Evolutionary conservation across 1,284 basidiomycete genomes (phyloP), one percentile per base, ranked within the genome.

Genomic region (Ustilago loliicola): DNA sequence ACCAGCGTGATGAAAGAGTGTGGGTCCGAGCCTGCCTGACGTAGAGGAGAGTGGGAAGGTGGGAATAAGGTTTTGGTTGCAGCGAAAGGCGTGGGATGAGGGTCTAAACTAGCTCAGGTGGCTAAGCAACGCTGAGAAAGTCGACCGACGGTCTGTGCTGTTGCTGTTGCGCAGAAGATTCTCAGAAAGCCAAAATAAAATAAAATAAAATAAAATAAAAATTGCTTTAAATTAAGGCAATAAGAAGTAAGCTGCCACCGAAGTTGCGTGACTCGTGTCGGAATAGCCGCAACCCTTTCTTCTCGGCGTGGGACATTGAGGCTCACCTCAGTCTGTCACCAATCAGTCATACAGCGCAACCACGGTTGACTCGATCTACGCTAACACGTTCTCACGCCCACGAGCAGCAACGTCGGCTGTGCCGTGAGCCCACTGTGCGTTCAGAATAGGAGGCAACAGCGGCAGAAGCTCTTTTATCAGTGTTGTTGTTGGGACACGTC

Each of bases 61-160:
- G 34, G 34, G n/a, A n/a, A n/a, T n/a, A n/a, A n/a, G n/a, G n/a
- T n/a, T n/a, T n/a, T n/a, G 40, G 57, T n/a, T 50, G 58, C 13
- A 34, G 55, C 19, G 25, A 17, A 45, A 25, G 23, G 25, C 45
- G 56, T 47, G 45, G 40, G 40, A 34, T 25, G 56, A 52, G 25
- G 32, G 17, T n/a, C 0, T 21, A n/a, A 45, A 30, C 23, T 57
- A 42, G n/a, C 15, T 57, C n/a, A 8, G 27, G 38, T 57, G 55
- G 25, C 55, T 19, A 57, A 17, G 32, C 38, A 42, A 21, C 3
- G 2, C 3, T 47, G 27, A 58, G 45, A n/a, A n/a, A 50, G 23
- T 50, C 25, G 48, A 50, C 51, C 15, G 40, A 57, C 55, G 61
- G 61, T 63, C 61, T 63, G 53, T 63, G 53, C 61, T 63, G 60